Percentiles rank a stretch among this genome's conserved stretches.
These are phyloP conservation scores for Juglanconis oblonga DNA, from an alignment of 2,329 filamentous ascomycete genomes.

Conservation along the genomic window DNA sequence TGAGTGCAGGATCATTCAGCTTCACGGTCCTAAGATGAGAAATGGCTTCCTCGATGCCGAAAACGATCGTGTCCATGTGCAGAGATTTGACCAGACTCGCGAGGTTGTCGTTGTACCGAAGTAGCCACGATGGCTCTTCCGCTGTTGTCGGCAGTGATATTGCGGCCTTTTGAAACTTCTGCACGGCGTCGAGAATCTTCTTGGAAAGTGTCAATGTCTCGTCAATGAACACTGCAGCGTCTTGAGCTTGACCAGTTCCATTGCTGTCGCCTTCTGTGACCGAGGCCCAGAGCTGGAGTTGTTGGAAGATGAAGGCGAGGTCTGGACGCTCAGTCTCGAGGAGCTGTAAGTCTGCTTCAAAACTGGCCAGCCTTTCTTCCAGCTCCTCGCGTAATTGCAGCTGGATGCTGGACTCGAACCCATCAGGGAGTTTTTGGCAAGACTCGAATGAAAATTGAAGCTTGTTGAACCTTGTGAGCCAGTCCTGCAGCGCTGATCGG, in stretches of 20 bases:
- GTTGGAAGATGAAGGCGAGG: constrained; percentile 61
- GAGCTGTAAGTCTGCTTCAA: constrained; percentile 36
- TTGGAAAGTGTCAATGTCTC: constrained; percentile 66
- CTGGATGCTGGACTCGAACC: constrained; percentile 42
- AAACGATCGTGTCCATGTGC: constrained; percentile 54
- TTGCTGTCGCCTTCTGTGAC: constrained; percentile 21
- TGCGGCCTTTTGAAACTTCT: constrained; percentile 62
- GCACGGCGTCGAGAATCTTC: constrained; percentile 74
- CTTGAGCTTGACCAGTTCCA: constrained; percentile 15
- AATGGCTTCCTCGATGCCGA: constrained; percentile 37
- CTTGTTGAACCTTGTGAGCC: constrained; percentile 46
- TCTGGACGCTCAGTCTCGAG: constrained; percentile 50
- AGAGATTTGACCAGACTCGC: constrained; percentile 55
- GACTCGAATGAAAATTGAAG: constrained; percentile 39
- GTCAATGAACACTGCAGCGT: constrained; percentile 48
- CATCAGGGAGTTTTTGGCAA: constrained; percentile 48
- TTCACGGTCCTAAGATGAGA: constrained; percentile 32
- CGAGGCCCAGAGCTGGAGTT: constrained; percentile 64
- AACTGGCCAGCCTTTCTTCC: constrained; percentile 35
- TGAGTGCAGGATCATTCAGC: constrained; percentile 35
- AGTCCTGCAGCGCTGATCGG: constrained; percentile 44
- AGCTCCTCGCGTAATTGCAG: constrained; percentile 33
- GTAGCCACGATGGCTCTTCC: constrained; percentile 63
- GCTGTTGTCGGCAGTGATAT: constrained; percentile 53
- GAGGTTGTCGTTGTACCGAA: constrained; percentile 52